Evolutionary conservation across 2,329 filamentous ascomycete species (phyloP), one percentile per base, ranked within the genome.

Genomic region (Berkeleyomyces rouxiae): DNA sequence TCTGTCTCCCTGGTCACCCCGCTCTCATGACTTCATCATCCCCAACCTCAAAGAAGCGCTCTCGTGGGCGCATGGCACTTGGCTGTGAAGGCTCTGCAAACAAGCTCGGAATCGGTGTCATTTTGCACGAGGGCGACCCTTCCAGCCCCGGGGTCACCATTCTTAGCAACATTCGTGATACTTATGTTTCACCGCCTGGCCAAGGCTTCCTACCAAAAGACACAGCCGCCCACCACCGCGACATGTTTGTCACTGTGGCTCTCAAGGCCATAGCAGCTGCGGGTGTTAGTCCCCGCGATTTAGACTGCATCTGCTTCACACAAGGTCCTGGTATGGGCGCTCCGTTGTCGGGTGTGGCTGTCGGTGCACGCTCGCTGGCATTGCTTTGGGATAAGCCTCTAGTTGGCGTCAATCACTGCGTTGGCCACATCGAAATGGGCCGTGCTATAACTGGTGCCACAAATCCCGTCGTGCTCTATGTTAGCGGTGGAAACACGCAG

Each of bases 361-460:
- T 97, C 43, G 91, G 85, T 1, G 93, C 91, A 23, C 82, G 93
- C 65, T 89, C 88, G 66, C 77, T 97, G 40, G 80, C 83, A 49
- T 76, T 96, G 64, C 79, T 99, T 13, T 99, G 93, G 93, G 80
- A 78, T 61, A 90, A 89, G 73, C 84, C 87, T n/a, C 78, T 99
- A 44, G 86, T 99, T 2, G 92, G 90, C 33, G 93, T 99, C 36
- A 99, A 99, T 75, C 93, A 99, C 75, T 99, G 93, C 74, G 88
- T 99, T 58, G 93, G 93, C 51, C 93, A 99, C 74, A 97, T 99
- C 70, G 93, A 99, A 77, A 99, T 99, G 93, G 93, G 93, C 40
- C 82, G 93, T 59, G 82, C 87, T 65, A 96, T 99, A 71, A 97
- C 93, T 3, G 88, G 89, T 64, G 90, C 93, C 13, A 77, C 82